Evolutionary conservation across 495 filamentous ascomycete genomes (phyloP).

Genomic region (Xylaria cubensis): DNA sequence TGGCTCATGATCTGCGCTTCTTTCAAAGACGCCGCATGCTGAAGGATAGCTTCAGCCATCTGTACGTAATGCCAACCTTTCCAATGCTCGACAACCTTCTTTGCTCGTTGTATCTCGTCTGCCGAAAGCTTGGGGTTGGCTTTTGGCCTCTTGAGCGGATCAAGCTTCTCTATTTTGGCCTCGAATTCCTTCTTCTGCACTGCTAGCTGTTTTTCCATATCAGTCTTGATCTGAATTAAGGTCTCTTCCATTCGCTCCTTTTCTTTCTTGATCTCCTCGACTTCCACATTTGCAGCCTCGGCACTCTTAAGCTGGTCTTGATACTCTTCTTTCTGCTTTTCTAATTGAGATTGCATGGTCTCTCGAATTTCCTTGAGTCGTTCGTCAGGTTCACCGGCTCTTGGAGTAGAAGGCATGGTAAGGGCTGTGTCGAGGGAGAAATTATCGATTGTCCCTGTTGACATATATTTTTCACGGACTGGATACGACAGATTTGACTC

Average conservation of each 20-base stretch:
- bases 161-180: conserved; percentile 57
- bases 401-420: conserved; percentile 92
- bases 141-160: conserved; percentile 55
- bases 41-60: conserved; percentile 92
- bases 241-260: conserved; percentile 88
- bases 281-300: conserved; percentile 77
- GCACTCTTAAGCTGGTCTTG: conserved; percentile 80
- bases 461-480: conserved; percentile 93
- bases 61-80: conserved; percentile 83
- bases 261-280: conserved; percentile 83
- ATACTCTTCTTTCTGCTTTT: conserved; percentile 85
- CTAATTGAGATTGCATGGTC: conserved; percentile 86
- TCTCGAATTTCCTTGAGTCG: conserved; percentile 76
- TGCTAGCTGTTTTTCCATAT: conserved; percentile 83
- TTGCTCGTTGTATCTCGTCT: conserved; percentile 73
- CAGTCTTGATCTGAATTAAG: conserved; percentile 76
- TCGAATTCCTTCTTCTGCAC: conserved; percentile 80
- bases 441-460: conserved; percentile 93
- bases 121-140: conserved; percentile 69
- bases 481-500: conserved; percentile 90
- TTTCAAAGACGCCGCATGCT: conserved; percentile 85
- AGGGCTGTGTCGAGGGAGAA: conserved; percentile 94
- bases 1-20: conserved; percentile 99
- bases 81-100: conserved; percentile 73
- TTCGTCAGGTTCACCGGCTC: conserved; percentile 74